Evolutionary conservation across 768 basidiomycete species (phyloP), one percentile per base, ranked within the genome.

Genomic region (Trametes villosa): DNA sequence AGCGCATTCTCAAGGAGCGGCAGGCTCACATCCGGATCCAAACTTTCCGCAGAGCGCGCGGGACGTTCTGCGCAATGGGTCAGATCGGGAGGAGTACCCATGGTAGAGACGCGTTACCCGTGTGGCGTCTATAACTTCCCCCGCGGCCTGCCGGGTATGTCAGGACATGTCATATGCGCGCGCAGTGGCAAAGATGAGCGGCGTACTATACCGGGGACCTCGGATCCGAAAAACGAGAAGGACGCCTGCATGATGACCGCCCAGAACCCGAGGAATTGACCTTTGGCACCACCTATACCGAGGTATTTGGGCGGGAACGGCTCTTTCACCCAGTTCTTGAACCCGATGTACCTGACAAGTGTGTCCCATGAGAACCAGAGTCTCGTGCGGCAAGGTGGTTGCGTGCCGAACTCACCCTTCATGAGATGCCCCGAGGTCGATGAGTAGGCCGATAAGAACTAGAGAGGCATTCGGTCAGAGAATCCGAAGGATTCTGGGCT

Each of bases 201-300:
- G 65, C 70, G 27, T 40, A 71, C 70, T 13, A 71, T 71, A 2
- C 70, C 70, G 2, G 70, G 68, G 1, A 70, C 67, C 33, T 71
- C 70, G 29, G 68, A 70, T 1, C 82, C 82, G 51, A 77, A 76
- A 68, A 75, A 79, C 17, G 77, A 78, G 71, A 80, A 73, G 1
- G 65, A 60, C 15, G 72, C 72, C 30, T 73, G 68, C 66, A 68
- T 69, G 40, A 73, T 53, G 15, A 70, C 79, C 0, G 72, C 65
- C 68, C 64, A 70, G 42, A 71, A 73, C 0, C 70, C 72, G 1
- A 73, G 59, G 47, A 73, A 70, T 1, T 61, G 63, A 7, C 81
- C 81, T 40, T 70, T 67, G 0, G 71, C 46, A 13, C 81, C 81
- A 0, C 48, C 36, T 40, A 79, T 78, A 2, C 67, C 68, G 2